phyloP scores from a whole-genome alignment of 2,329 filamentous ascomycete species.

The Nemania sp. region DNA sequence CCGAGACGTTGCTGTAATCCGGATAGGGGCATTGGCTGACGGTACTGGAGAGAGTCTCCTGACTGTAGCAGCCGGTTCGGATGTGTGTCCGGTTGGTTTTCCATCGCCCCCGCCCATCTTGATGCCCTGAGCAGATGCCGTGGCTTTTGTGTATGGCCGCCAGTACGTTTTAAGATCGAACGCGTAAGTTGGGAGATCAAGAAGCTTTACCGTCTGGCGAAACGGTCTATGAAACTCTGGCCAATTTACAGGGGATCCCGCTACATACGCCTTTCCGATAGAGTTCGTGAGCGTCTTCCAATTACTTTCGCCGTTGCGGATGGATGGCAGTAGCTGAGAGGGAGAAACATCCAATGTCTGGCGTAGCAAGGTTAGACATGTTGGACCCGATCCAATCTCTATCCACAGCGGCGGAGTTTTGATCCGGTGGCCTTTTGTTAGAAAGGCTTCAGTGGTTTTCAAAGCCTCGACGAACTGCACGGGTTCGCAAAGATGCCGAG shows the following conservation, averaged over 20 bases:
- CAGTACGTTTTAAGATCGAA: conserved; percentile 37
- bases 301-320: conserved; percentile 10
- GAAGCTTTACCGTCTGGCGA: conserved; percentile 15
- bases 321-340: conserved; percentile 23
- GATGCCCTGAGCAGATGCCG: conserved; percentile 23
- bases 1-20: no score
- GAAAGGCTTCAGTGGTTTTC: conserved; percentile 12
- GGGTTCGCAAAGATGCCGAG: conserved; percentile 35
- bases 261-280: conserved; percentile 29
- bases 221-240: conserved; percentile 31
- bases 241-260: conserved; percentile 30
- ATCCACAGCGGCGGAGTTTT: conserved; percentile 31
- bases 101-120: background rate
- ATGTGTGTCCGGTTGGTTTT: background rate
- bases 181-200: conserved; percentile 37
- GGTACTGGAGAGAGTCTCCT: no score
- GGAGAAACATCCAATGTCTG: conserved; percentile 17
- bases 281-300: conserved; percentile 28
- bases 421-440: background rate
- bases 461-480: conserved; percentile 37
- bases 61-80: conserved; percentile 32
- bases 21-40: no score
- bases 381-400: conserved; percentile 31
- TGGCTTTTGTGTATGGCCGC: conserved; percentile 31
- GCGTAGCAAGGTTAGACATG: conserved; percentile 20